These are phyloP conservation scores for Sonneratia caseolaris DNA, from an alignment of 345 rosid species.

Conservation along the genomic window DNA sequence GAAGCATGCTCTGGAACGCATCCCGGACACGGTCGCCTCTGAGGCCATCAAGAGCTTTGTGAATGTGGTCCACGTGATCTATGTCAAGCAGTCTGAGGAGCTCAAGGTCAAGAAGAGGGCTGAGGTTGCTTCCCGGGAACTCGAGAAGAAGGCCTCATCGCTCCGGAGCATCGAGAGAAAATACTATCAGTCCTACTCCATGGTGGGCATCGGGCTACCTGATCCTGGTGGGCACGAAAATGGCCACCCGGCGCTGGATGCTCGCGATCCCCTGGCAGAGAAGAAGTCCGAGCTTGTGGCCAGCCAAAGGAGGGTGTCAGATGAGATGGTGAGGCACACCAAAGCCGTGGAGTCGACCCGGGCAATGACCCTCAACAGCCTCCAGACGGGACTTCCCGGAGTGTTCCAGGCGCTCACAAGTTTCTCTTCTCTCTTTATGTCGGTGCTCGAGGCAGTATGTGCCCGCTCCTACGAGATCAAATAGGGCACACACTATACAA, in stretches of 20 bases:
- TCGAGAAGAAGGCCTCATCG: slow-evolving; percentile 87
- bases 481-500: slow-evolving; percentile 20
- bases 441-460: slow-evolving; percentile 64
- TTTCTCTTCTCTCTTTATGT: slow-evolving; percentile 68
- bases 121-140: slow-evolving; percentile 70
- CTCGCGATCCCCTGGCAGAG: slow-evolving; percentile 81
- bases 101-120: slow-evolving; percentile 70
- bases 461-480: slow-evolving; percentile 66
- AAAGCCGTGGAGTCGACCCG: slow-evolving; percentile 89
- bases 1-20: slow-evolving; percentile 84
- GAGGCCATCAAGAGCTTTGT: slow-evolving; percentile 97
- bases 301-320: slow-evolving; percentile 82
- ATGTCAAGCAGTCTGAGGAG: slow-evolving; percentile 67
- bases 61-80: slow-evolving; percentile 72
- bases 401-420: slow-evolving; percentile 84
- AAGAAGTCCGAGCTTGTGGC: slow-evolving; percentile 80
- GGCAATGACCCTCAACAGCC: slow-evolving; percentile 73
- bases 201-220: slow-evolving; percentile 77
- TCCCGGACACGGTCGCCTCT: slow-evolving; percentile 93
- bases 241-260: slow-evolving; percentile 63
- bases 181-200: slow-evolving; percentile 85
- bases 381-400: slow-evolving; percentile 91
- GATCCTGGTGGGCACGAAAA: slow-evolving; percentile 48
- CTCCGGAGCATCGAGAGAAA: slow-evolving; percentile 83
- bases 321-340: slow-evolving; percentile 81